phyloP scores from a whole-genome alignment of 352 stramenopile species.

The Phytopythium kandeliae region DNA sequence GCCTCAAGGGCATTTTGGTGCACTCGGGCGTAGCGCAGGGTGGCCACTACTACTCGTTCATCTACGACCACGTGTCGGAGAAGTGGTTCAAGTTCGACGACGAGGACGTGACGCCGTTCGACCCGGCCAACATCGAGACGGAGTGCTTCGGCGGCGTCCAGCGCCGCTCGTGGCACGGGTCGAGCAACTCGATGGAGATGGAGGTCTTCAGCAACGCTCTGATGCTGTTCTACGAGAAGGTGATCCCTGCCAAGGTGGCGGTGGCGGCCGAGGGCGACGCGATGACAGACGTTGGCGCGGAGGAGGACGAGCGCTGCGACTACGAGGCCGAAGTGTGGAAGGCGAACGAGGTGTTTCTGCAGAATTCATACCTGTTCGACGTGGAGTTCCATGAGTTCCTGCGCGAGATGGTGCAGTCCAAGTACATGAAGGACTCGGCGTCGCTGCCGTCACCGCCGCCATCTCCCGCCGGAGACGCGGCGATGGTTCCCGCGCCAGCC shows the following conservation, averaged over 20 bases:
- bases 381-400: slow-evolving; percentile 95
- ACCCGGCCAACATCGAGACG: slow-evolving; percentile 93
- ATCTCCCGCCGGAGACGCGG: slow-evolving; percentile 5
- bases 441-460: slow-evolving; percentile 10
- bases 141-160: slow-evolving; percentile 99
- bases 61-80: slow-evolving; percentile 83
- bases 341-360: slow-evolving; percentile 92
- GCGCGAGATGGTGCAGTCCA: slow-evolving; percentile 80
- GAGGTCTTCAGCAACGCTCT: slow-evolving; percentile 98
- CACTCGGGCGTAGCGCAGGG: slow-evolving; percentile 98
- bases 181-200: slow-evolving; percentile 95
- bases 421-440: slow-evolving; percentile 59
- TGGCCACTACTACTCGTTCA: slow-evolving; percentile 98
- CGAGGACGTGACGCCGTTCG: slow-evolving; percentile 98
- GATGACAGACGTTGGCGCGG: slow-evolving; percentile 8
- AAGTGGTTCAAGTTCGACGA: slow-evolving; percentile 99
- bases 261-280: slow-evolving; percentile 18
- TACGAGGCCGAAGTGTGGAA: slow-evolving; percentile 92
- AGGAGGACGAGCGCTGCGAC: slow-evolving; percentile 41
- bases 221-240: slow-evolving; percentile 99
- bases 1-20: slow-evolving; percentile 96
- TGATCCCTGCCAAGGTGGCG: slow-evolving; percentile 51
- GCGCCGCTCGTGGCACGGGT: slow-evolving; percentile 90
- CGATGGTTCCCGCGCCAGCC: slow-evolving; percentile 16
- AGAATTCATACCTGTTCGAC: slow-evolving; percentile 95